phyloP scores from a whole-genome alignment of 2,329 filamentous ascomycete species.

The Fusarium pseudoanthophilum region DNA sequence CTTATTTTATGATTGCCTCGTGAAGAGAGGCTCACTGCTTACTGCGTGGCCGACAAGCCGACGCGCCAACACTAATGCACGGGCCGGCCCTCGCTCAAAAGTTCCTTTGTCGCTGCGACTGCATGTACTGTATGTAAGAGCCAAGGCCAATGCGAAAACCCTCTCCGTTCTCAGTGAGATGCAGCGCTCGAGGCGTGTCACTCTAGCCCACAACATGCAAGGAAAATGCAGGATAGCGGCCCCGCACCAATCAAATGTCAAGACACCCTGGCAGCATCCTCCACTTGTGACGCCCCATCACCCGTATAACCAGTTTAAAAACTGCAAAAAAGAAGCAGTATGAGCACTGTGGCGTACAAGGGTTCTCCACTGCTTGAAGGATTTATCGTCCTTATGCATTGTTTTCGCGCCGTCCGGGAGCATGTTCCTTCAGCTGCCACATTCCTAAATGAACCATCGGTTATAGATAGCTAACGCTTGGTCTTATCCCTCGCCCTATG shows the following conservation, averaged over 20 bases:
- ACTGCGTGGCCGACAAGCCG: not conserved
- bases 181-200: not conserved
- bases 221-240: not conserved
- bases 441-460: not conserved
- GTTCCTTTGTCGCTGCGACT: not conserved
- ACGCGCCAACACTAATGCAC: not conserved
- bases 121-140: not conserved
- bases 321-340: not conserved
- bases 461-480: not conserved
- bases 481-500: not conserved
- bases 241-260: not conserved
- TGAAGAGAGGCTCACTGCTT: not conserved
- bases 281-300: not conserved
- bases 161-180: not conserved
- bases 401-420: not conserved
- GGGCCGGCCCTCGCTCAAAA: not conserved
- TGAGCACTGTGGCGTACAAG: not conserved
- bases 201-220: not conserved
- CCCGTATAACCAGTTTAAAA: not conserved
- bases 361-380: not conserved
- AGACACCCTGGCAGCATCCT: not conserved
- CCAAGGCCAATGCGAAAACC: not conserved
- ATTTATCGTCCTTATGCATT: not conserved
- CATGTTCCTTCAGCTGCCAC: not conserved
- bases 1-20: not conserved